Percentiles rank a stretch among this genome's conserved stretches.
These are phyloP conservation scores for Fusarium zealandicum DNA, from an alignment of 2,329 filamentous ascomycete genomes.

Conservation along the genomic window DNA sequence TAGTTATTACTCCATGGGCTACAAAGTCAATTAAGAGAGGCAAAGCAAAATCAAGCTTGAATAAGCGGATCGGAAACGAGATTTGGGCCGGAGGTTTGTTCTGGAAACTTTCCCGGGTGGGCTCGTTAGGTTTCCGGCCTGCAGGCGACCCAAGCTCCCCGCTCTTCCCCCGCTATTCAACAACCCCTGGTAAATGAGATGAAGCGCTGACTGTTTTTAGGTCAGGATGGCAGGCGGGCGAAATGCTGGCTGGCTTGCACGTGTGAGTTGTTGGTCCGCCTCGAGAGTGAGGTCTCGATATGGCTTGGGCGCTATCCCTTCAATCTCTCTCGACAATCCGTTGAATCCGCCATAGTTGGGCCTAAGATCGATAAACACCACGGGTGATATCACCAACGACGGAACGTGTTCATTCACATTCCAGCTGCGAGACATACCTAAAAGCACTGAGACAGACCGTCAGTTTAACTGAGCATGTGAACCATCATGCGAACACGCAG, in stretches of 20 bases:
- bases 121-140: slow-evolving; percentile 12
- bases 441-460: slow-evolving; percentile 15
- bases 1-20: slow-evolving; percentile 2
- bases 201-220: slow-evolving; percentile 2
- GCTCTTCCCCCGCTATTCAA: slow-evolving; percentile 22
- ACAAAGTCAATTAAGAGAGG: background rate
- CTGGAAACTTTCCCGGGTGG: slow-evolving; percentile 25
- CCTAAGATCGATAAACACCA: background rate
- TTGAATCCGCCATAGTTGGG: background rate
- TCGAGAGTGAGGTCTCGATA: no score
- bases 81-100: slow-evolving; percentile 12
- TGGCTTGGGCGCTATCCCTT: no score
- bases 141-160: background rate
- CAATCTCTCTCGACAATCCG: background rate
- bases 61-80: slow-evolving; percentile 7
- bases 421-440: slow-evolving; percentile 15
- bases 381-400: background rate
- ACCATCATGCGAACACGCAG: background rate
- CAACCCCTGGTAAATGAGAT: slow-evolving; percentile 8
- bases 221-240: slow-evolving; percentile 20
- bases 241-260: slow-evolving; percentile 17
- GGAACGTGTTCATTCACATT: slow-evolving; percentile 16
- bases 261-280: background rate
- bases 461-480: background rate
- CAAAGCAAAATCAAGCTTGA: slow-evolving; percentile 10